Percentiles rank a stretch among this genome's conserved stretches.
Conservation (phyloP, 441 rosid genomes). For the Rhodomyrtus psidioides region DNA sequence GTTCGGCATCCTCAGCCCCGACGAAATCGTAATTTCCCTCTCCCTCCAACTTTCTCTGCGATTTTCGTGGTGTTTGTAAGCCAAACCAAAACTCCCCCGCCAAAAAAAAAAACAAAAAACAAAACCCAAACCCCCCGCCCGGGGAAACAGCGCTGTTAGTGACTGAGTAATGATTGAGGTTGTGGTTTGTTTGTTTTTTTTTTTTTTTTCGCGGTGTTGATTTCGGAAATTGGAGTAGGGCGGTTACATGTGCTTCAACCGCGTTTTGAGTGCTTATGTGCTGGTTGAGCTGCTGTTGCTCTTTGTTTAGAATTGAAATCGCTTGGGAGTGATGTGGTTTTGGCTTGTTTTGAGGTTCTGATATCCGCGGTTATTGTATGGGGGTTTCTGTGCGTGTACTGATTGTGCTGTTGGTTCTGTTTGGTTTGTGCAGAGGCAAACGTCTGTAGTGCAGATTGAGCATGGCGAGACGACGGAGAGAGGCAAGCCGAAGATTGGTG, state of each 20-base stretch:
- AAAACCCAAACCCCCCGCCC: no score
- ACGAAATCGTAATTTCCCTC: constrained; percentile 45
- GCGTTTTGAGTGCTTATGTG: not conserved
- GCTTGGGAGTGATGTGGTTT: not conserved
- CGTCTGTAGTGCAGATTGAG: constrained; percentile 91
- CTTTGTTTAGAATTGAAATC: not conserved
- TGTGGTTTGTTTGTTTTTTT: no score
- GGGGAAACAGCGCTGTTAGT: not conserved
- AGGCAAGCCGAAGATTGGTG: constrained; percentile 85
- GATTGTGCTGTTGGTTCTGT: not conserved
- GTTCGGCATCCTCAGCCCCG: constrained; percentile 73
- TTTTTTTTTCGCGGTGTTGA: not conserved
- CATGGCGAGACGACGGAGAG: constrained; percentile 90
- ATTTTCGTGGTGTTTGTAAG: not conserved
- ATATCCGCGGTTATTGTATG: not conserved
- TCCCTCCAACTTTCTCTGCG: not conserved
- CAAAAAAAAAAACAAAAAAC: no score
- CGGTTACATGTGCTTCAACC: not conserved
- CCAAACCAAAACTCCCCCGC: no score
- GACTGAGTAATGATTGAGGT: not conserved
- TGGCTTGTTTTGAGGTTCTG: not conserved
- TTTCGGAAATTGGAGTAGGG: not conserved
- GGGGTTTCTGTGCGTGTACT: not conserved
- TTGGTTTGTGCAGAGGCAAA: constrained; percentile 70
- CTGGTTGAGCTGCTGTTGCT: not conserved